phyloP scores from a whole-genome alignment of 371 early-diverging fungal genomes.

The Phascolomyces articulosus region DNA sequence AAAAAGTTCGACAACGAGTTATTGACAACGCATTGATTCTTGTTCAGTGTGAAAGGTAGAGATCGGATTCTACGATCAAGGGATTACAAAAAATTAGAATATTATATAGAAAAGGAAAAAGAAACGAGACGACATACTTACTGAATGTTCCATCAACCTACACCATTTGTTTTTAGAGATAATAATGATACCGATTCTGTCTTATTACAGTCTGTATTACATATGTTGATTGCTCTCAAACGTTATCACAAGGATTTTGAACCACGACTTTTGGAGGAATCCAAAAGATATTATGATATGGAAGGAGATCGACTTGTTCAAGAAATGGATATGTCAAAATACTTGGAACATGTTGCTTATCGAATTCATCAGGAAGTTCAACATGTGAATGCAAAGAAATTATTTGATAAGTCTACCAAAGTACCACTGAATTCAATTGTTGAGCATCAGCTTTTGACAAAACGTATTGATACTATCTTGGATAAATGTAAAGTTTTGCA shows the following conservation, averaged over 20 bases:
- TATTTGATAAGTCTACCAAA: slow-evolving; percentile 79
- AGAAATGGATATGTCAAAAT: slow-evolving; percentile 62
- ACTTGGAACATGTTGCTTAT: slow-evolving; percentile 67
- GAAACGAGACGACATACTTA: too few relatives aligned
- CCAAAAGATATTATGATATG: slow-evolving; percentile 68
- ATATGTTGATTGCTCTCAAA: slow-evolving; percentile 82
- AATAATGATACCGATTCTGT: slow-evolving; percentile 57
- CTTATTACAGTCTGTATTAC: slow-evolving; percentile 64
- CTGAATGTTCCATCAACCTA: background rate
- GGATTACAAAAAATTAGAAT: background rate
- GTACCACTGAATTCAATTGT: slow-evolving; percentile 65
- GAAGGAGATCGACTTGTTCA: slow-evolving; percentile 68
- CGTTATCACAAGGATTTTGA: slow-evolving; percentile 79
- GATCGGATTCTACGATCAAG: background rate
- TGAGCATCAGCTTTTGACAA: slow-evolving; percentile 69
- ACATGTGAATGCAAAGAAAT: slow-evolving; percentile 55
- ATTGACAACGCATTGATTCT: slow-evolving; percentile 55
- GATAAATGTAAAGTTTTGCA: slow-evolving; percentile 63
- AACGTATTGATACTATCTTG: slow-evolving; percentile 66
- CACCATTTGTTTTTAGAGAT: slow-evolving; percentile 7
- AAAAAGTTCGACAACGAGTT: slow-evolving; percentile 54
- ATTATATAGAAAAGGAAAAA: background rate
- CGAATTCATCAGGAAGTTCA: slow-evolving; percentile 77
- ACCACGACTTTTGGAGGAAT: slow-evolving; percentile 59
- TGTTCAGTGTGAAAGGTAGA: slow-evolving; percentile 65